These are phyloP conservation scores for Candida quercuum DNA, from an alignment of 805 yeast genomes.

Conservation along the genomic window DNA sequence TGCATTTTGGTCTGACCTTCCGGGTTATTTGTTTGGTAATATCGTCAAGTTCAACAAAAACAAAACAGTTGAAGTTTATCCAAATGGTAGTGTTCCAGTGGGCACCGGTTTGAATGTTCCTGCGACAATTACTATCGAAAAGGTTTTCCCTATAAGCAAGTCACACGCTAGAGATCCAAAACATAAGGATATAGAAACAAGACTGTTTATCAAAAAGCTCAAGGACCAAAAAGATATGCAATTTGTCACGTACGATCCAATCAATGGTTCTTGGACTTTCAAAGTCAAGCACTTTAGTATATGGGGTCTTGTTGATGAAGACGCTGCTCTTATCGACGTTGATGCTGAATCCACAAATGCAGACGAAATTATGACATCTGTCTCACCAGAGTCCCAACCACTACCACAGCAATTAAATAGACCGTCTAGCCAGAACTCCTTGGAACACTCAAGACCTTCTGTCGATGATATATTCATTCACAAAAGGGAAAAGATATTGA, in stretches of 20 bases:
- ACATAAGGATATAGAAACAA: slow-evolving; percentile 34
- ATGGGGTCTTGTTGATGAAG: slow-evolving; percentile 84
- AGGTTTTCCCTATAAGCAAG: slow-evolving; percentile 42
- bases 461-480: slow-evolving; percentile 26
- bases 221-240: slow-evolving; percentile 63
- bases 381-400: neutral
- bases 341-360: slow-evolving; percentile 25
- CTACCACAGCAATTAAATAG: too few species aligned
- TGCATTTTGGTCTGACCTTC: slow-evolving; percentile 36
- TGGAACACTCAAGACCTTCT: neutral
- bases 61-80: slow-evolving; percentile 56
- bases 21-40: slow-evolving; percentile 32
- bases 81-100: slow-evolving; percentile 56
- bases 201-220: slow-evolving; percentile 44
- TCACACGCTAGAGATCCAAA: slow-evolving; percentile 16
- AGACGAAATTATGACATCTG: neutral
- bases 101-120: slow-evolving; percentile 76
- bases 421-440: neutral
- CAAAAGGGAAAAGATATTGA: slow-evolving; percentile 26
- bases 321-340: slow-evolving; percentile 50
- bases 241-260: slow-evolving; percentile 74
- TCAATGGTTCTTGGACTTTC: slow-evolving; percentile 72
- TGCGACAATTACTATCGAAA: slow-evolving; percentile 64
- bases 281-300: slow-evolving; percentile 87
- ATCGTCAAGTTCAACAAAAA: slow-evolving; percentile 41